Conservation (phyloP, 495 filamentous ascomycete genomes). For the Hypoxylon trugodes region DNA sequence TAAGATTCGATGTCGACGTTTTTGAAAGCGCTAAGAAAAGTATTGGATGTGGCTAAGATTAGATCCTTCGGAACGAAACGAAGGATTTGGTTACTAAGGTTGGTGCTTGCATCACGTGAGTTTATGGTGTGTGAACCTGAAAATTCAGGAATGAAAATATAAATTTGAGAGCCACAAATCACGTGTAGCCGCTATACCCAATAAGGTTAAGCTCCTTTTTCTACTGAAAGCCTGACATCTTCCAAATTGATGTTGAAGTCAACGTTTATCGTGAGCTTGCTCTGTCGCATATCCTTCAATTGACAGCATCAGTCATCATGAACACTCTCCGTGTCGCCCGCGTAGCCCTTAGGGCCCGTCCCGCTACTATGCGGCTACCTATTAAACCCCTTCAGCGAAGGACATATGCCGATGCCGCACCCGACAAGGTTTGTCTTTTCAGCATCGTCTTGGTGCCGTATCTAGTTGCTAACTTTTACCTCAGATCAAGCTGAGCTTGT, state of each 20-base stretch:
- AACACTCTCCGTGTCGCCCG: constrained; percentile 90
- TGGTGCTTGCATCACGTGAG: constrained; percentile 11
- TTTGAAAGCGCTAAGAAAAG: no score
- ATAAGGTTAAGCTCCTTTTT: constrained; percentile 34
- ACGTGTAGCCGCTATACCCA: constrained; percentile 24
- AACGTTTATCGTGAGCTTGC: constrained; percentile 44
- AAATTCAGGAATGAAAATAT: no score
- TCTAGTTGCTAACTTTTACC: constrained; percentile 34
- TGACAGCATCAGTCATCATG: constrained; percentile 72
- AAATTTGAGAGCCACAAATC: constrained; percentile 5
- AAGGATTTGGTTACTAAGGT: constrained; percentile 27
- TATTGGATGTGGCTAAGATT: no score
- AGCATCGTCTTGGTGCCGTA: background rate
- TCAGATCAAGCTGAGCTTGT: constrained; percentile 97
- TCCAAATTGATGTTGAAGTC: constrained; percentile 52
- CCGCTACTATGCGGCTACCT: constrained; percentile 71
- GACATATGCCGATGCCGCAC: constrained; percentile 91
- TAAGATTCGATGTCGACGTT: no score
- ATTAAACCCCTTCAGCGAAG: constrained; percentile 81
- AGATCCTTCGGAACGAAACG: background rate
- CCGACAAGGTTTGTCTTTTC: constrained; percentile 68
- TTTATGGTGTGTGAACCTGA: background rate
- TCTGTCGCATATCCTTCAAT: constrained; percentile 52
- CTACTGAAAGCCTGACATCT: constrained; percentile 52
- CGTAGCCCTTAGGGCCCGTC: constrained; percentile 80